A percentile compares a stretch with the other conserved stretches of the same genome.
These are phyloP conservation scores for Lachnellula occidentalis DNA, from an alignment of 2,329 filamentous ascomycete genomes.

Conservation along the genomic window DNA sequence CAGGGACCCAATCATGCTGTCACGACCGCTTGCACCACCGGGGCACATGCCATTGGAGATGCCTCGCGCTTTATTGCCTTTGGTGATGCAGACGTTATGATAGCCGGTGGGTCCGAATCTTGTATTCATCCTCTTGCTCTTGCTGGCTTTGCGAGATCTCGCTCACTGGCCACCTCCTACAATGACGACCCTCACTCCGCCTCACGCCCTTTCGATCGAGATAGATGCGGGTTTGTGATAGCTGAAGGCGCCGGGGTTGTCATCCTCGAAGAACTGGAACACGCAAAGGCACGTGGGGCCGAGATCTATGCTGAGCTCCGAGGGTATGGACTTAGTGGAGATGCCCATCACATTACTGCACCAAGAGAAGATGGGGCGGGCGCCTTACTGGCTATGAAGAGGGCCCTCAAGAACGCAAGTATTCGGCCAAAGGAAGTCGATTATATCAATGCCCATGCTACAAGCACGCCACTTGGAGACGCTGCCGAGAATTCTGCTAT, in stretches of 20 bases:
- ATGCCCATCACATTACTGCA: conserved; percentile 91
- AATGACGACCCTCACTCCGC: conserved; percentile 66
- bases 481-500: conserved; percentile 83
- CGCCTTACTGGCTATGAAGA: conserved; percentile 78
- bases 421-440: conserved; percentile 67
- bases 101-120: conserved; percentile 91
- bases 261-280: conserved; percentile 83
- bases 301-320: conserved; percentile 81
- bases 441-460: conserved; percentile 96
- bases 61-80: conserved; percentile 87
- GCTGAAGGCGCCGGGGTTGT: conserved; percentile 86
- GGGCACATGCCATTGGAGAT: conserved; percentile 90
- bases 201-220: conserved; percentile 81
- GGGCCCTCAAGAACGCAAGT: conserved; percentile 67
- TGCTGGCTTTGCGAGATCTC: conserved; percentile 81
- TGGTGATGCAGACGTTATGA: conserved; percentile 90
- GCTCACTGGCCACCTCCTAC: conserved; percentile 77
- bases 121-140: conserved; percentile 94
- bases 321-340: conserved; percentile 86
- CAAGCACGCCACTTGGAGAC: conserved; percentile 80
- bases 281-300: conserved; percentile 74
- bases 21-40: conserved; percentile 94
- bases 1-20: conserved; percentile 87
- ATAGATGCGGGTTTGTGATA: conserved; percentile 82
- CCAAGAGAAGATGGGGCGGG: conserved; percentile 78